Percentiles rank a stretch among this genome's conserved stretches.
Conservation (phyloP, 2,329 filamentous ascomycete genomes). For the Knoxdaviesia proteae region DNA sequence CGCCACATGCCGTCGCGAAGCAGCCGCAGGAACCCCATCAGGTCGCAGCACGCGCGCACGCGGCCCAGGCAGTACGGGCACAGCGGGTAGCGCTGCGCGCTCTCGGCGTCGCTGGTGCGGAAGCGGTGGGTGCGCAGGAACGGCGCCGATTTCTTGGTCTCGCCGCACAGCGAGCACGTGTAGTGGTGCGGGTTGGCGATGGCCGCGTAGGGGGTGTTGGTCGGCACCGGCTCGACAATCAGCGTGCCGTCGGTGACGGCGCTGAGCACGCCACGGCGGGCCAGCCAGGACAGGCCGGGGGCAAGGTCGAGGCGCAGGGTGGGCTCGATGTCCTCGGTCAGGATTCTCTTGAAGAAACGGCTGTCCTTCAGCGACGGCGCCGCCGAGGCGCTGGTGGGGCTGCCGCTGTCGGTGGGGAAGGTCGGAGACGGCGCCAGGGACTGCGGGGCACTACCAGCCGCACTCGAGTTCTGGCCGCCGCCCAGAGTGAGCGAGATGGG, state of each 20-base stretch:
- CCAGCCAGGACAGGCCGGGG: constrained; percentile 83
- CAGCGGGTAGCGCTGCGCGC: constrained; percentile 71
- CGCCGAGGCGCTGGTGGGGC: constrained; percentile 15
- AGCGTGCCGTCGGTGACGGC: constrained; percentile 71
- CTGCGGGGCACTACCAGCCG: constrained; percentile 20
- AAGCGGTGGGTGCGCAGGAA: constrained; percentile 74
- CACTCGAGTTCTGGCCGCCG: constrained; percentile 4
- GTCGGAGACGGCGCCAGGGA: constrained; percentile 28
- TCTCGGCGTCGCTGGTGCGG: constrained; percentile 68
- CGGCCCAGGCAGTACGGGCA: constrained; percentile 74
- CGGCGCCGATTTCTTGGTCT: constrained; percentile 47
- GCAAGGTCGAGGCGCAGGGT: constrained; percentile 76
- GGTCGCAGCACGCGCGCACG: constrained; percentile 76
- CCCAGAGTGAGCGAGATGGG: constrained; percentile 16
- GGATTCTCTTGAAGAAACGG: constrained; percentile 77
- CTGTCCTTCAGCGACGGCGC: constrained; percentile 53
- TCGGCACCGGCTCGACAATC: constrained; percentile 71
- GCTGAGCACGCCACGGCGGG: constrained; percentile 62
- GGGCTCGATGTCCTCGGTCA: constrained; percentile 85
- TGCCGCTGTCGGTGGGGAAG: constrained; percentile 16
- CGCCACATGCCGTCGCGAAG: constrained; percentile 85
- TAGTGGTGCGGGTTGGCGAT: constrained; percentile 33
- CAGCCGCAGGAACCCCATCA: constrained; percentile 76
- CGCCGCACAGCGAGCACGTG: constrained; percentile 76
- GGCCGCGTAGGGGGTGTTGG: constrained; percentile 26